Base-by-base conservation (phyloP, 352 stramenopile genomes). In the Phytophthora fragariaefolia region DNA sequence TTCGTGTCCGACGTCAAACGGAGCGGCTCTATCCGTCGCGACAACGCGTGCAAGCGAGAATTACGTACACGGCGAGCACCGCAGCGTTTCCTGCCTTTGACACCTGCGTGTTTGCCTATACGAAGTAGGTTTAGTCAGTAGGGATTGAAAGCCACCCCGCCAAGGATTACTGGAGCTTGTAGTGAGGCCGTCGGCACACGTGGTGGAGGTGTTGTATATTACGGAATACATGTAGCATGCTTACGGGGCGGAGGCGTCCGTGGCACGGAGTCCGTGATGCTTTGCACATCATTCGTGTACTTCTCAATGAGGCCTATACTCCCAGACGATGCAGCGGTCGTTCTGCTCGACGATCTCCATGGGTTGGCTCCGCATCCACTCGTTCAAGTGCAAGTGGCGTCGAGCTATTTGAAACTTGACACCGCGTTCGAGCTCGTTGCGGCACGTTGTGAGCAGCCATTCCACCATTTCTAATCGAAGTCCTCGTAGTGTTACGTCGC, bases 331-430 rank as follows among this genome's bases (percentile, higher is more conserved):
- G 17, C 30, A 28, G 30, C 30, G 46, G 30, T 59, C 57, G 20
- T 67, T 51, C 20, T 71, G 63, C 1, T 43, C 48, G n/a, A 58
- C 34, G 15, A 50, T 23, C 23, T 48, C 47, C 49, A 71, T 48
- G 42, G 20, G 8, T 61, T 67, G 57, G 20, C 30, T 22, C 17
- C 36, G 58, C 58, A 72, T 63, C 50, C 64, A 63, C 10, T 72
- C 43, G 43, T 68, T 68, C 13, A 67, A 72, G 58, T 59, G 26
- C 58, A 58, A 68, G 58, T 72, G 58, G 15, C 26, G 17, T 42
- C 45, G 58, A 30, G 51, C 20, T 46, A 68, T 26, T 46, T 63
- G 57, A 30, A 72, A 57, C 27, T 54, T 45, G 32, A 63, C 45
- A 13, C 58, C 27, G 12, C 46, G 30, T 6, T 63, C 46, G 15